Evolutionary conservation across 192 early-diverging fungal species (phyloP).

Genomic region (Rhizophagus clarus): DNA sequence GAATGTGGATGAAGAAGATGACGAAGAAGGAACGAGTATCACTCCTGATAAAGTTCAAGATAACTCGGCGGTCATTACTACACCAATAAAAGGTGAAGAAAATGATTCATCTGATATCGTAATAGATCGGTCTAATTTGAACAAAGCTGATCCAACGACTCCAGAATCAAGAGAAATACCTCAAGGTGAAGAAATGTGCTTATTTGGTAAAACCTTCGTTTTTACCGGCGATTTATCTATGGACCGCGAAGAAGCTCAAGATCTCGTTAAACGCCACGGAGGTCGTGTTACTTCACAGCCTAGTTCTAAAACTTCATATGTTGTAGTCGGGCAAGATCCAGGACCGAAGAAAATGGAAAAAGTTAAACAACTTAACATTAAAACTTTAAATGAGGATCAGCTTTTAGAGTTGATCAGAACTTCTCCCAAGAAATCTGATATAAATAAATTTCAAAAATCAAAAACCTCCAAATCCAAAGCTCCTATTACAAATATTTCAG

Average conservation of each 20-base stretch:
- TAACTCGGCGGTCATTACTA: background rate
- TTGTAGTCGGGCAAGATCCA: slow-evolving; percentile 86
- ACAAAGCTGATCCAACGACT: slow-evolving; percentile 54
- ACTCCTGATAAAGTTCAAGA: too few relatives aligned
- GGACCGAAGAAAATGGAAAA: slow-evolving; percentile 85
- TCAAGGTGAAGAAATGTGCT: slow-evolving; percentile 71
- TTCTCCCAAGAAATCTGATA: slow-evolving; percentile 36
- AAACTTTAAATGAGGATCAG: slow-evolving; percentile 81
- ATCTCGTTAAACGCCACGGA: slow-evolving; percentile 87
- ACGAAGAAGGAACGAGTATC: background rate
- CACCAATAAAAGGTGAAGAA: background rate
- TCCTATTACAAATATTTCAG: background rate
- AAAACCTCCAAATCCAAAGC: slow-evolving; percentile 6
- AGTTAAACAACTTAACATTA: slow-evolving; percentile 66
- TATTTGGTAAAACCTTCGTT: slow-evolving; percentile 85
- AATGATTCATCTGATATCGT: background rate
- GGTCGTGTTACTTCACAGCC: slow-evolving; percentile 76
- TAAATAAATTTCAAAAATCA: background rate
- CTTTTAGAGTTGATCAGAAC: slow-evolving; percentile 79
- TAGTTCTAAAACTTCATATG: slow-evolving; percentile 82
- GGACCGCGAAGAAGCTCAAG: slow-evolving; percentile 72
- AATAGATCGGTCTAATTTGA: background rate
- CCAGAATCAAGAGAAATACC: slow-evolving; percentile 73
- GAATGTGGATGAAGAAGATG: background rate
- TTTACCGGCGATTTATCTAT: slow-evolving; percentile 90